Percentiles rank a stretch among this genome's conserved stretches.
Conservation (phyloP, 192 early-diverging fungal genomes). For the Cetraspora pellucida region DNA sequence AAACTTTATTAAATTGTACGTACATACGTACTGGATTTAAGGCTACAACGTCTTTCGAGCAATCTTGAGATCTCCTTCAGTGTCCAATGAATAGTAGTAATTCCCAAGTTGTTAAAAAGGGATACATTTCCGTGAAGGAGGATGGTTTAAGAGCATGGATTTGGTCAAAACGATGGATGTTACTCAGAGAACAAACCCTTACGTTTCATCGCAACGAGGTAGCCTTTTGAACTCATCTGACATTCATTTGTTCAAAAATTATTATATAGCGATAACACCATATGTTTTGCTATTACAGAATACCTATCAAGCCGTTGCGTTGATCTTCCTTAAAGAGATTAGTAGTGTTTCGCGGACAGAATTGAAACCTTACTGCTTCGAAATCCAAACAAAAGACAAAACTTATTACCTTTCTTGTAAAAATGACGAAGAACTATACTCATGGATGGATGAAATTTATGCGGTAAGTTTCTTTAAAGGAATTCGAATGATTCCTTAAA, state of each 20-base stretch:
- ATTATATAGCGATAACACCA: not conserved
- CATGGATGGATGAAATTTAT: slow-evolving; percentile 99
- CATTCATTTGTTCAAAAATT: not conserved
- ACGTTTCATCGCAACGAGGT: slow-evolving; percentile 96
- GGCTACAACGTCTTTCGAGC: no score
- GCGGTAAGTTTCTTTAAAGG: slow-evolving; percentile 51
- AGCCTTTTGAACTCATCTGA: slow-evolving; percentile 6
- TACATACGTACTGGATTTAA: no score
- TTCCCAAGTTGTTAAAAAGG: slow-evolving; percentile 66
- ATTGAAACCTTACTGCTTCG: slow-evolving; percentile 91
- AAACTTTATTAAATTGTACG: no score
- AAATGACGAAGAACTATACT: slow-evolving; percentile 96
- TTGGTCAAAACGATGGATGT: slow-evolving; percentile 93
- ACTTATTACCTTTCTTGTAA: slow-evolving; percentile 91
- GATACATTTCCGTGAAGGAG: slow-evolving; percentile 89
- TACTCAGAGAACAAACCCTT: slow-evolving; percentile 86
- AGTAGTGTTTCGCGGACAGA: slow-evolving; percentile 85
- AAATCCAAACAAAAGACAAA: slow-evolving; percentile 91
- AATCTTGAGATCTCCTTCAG: not conserved
- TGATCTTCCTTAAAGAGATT: slow-evolving; percentile 94
- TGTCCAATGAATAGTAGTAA: not conserved
- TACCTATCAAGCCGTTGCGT: slow-evolving; percentile 82
- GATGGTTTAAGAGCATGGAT: slow-evolving; percentile 89
- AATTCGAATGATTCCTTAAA: not conserved
- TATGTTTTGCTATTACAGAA: slow-evolving; percentile 50